Conservation (phyloP, 805 yeast genomes). For the Gaillardinia entomophila region DNA sequence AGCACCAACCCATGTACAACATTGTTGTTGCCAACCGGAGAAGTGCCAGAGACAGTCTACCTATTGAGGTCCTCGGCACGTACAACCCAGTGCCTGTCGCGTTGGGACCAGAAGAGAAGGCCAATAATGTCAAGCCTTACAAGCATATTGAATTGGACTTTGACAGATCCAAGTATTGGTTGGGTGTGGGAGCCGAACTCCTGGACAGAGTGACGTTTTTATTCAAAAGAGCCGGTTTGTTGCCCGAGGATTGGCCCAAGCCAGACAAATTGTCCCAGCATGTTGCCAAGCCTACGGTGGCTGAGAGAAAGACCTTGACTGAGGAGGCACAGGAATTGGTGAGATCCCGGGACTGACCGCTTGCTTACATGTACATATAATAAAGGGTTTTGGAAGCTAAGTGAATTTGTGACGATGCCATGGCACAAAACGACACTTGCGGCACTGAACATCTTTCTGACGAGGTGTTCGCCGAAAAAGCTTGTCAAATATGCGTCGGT, state of each 20-base stretch:
- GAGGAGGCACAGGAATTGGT: neutral
- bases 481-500: no score
- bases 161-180: slow-evolving; percentile 88
- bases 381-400: no score
- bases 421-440: no score
- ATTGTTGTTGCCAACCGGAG: slow-evolving; percentile 78
- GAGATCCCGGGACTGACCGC: neutral
- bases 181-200: slow-evolving; percentile 96
- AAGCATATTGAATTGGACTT: slow-evolving; percentile 85
- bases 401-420: no score
- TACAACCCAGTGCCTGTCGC: slow-evolving; percentile 81
- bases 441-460: no score
- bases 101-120: slow-evolving; percentile 54
- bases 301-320: neutral
- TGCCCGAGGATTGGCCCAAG: slow-evolving; percentile 54
- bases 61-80: slow-evolving; percentile 93
- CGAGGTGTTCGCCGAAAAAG: no score
- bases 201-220: slow-evolving; percentile 73
- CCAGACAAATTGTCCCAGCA: slow-evolving; percentile 31
- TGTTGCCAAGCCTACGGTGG: neutral
- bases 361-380: no score
- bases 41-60: slow-evolving; percentile 80
- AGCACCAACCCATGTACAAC: slow-evolving; percentile 81
- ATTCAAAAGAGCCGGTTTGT: slow-evolving; percentile 72
- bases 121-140: slow-evolving; percentile 50